A percentile compares a stretch with the other conserved stretches of the same genome.
phyloP scores from a whole-genome alignment of 176 grass and related monocot genomes.

The Cenchrus purpureus region DNA sequence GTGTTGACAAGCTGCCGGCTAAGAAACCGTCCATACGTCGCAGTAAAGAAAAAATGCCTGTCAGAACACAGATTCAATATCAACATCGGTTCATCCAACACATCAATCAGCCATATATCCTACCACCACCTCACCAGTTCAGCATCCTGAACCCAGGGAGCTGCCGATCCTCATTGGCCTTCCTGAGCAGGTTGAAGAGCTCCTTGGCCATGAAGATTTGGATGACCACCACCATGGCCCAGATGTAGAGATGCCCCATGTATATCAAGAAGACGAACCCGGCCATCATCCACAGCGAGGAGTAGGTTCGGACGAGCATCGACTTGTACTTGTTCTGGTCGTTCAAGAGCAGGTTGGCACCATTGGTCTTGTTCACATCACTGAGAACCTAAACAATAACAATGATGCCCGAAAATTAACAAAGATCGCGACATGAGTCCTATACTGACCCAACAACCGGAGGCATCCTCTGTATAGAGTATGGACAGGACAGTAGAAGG shows the following conservation, averaged over 20 bases:
- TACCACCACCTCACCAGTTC: constrained; percentile 62
- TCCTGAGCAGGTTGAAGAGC: constrained; percentile 84
- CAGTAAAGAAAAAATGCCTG: constrained; percentile 97
- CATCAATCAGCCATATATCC: not conserved
- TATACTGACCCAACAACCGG: not conserved
- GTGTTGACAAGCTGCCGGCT: constrained; percentile 92
- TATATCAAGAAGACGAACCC: constrained; percentile 79
- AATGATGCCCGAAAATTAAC: not conserved
- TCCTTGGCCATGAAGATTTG: constrained; percentile 94
- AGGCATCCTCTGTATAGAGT: not conserved
- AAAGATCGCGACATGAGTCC: not conserved
- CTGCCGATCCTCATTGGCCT: constrained; percentile 75
- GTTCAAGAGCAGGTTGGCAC: constrained; percentile 66
- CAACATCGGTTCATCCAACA: not conserved
- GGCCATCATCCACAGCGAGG: constrained; percentile 84
- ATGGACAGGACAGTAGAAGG: not conserved
- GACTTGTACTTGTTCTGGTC: constrained; percentile 88
- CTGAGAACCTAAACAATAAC: constrained; percentile 46
- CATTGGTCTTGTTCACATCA: constrained; percentile 61
- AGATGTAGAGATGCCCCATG: constrained; percentile 89
- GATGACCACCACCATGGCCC: constrained; percentile 81
- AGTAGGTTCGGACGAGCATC: constrained; percentile 88
- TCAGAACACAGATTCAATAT: constrained; percentile 10
- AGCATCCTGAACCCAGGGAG: constrained; percentile 84
- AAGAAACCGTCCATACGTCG: constrained; percentile 82